Percentiles rank a stretch among this genome's conserved stretches.
Conservation (phyloP, 306 rosid genomes). For the Gynostemma pentaphyllum region DNA sequence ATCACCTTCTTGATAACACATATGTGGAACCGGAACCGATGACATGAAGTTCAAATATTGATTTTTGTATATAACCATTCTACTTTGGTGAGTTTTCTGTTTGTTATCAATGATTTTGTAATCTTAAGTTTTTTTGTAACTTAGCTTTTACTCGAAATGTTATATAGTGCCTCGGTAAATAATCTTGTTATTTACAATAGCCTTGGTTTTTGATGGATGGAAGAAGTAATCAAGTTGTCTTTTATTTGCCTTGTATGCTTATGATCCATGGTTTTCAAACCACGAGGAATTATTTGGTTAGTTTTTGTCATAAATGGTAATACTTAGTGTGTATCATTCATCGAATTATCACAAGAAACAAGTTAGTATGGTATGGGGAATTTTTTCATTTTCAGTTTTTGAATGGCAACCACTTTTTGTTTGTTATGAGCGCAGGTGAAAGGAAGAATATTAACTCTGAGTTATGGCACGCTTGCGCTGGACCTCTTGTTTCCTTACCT, state of each 20-base stretch:
- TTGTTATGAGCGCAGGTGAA: slow-evolving; percentile 47
- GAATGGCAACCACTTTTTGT: slow-evolving; percentile 17
- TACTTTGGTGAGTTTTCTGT: neutral
- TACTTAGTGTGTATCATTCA: neutral
- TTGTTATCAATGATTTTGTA: too few relatives aligned
- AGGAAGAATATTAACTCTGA: slow-evolving; percentile 83
- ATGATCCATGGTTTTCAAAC: neutral
- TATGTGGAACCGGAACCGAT: too few relatives aligned
- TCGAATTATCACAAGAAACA: neutral
- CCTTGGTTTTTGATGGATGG: neutral
- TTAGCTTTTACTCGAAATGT: neutral
- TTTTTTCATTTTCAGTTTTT: neutral
- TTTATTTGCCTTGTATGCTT: neutral
- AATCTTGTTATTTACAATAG: neutral
- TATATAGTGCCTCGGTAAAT: neutral
- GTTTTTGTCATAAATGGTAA: neutral
- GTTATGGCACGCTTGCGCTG: slow-evolving; percentile 99
- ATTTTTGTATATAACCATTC: neutral
- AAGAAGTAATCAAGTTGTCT: neutral
- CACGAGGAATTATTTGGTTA: neutral
- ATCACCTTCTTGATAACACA: too few relatives aligned
- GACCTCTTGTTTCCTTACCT: slow-evolving; percentile 96
- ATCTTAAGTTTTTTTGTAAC: too few relatives aligned
- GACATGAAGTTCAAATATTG: neutral
- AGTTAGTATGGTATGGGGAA: neutral